phyloP scores from a whole-genome alignment of 371 early-diverging fungal species.

The Apophysomyces elegans region DNA sequence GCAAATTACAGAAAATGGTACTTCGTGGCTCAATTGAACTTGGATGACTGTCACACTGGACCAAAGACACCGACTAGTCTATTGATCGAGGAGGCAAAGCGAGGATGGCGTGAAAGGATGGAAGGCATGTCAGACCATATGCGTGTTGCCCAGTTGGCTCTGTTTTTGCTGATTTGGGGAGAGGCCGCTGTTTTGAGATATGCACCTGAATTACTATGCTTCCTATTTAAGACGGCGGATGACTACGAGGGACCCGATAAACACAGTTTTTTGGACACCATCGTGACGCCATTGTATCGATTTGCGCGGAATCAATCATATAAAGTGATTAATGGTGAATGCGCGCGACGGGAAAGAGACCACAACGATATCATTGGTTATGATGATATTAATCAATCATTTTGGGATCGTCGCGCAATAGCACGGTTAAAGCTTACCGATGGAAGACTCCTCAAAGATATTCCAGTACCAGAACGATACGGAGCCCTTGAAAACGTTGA shows the following conservation, averaged over 20 bases:
- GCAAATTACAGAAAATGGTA: conserved; percentile 89
- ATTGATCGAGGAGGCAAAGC: conserved; percentile 61
- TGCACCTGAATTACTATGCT: conserved; percentile 81
- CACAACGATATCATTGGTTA: conserved; percentile 85
- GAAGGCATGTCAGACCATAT: conserved; percentile 66
- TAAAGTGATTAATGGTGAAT: conserved; percentile 73
- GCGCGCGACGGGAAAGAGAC: conserved; percentile 80
- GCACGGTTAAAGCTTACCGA: conserved; percentile 62
- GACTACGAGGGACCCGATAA: conserved; percentile 49
- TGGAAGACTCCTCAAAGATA: conserved; percentile 60
- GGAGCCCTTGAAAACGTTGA: conserved; percentile 59
- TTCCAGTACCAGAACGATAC: conserved; percentile 69
- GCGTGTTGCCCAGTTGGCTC: conserved; percentile 75
- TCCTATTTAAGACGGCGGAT: conserved; percentile 78
- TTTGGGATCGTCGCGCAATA: conserved; percentile 79
- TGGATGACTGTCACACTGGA: conserved; percentile 48
- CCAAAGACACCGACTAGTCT: conserved; percentile 34
- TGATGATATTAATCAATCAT: conserved; percentile 89
- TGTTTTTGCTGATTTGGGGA: conserved; percentile 88
- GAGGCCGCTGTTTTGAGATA: conserved; percentile 86
- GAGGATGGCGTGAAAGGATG: conserved; percentile 79
- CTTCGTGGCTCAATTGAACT: conserved; percentile 79
- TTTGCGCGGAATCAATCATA: conserved; percentile 81
- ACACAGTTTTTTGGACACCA: conserved; percentile 63
- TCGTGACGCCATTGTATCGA: conserved; percentile 78